Percentiles rank a stretch among this genome's conserved stretches.
Conservation (phyloP, 768 basidiomycete species). For the Lanmaoa rubissima region DNA sequence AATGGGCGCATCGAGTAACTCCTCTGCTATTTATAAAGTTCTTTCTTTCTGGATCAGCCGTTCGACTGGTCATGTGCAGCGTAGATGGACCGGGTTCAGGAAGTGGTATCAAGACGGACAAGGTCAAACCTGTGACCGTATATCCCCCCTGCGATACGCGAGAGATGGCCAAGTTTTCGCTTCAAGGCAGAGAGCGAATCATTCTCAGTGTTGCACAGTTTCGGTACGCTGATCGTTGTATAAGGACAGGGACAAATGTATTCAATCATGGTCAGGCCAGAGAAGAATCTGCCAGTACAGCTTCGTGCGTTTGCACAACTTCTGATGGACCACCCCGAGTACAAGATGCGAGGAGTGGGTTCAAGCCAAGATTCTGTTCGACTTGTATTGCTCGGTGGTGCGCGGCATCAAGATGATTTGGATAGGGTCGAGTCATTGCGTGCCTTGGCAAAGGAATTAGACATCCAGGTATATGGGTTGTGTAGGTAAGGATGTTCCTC, state of each 20-base stretch:
- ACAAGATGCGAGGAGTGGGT: slow-evolving; percentile 26
- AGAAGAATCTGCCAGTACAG: slow-evolving; percentile 90
- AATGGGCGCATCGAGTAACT: slow-evolving; percentile 40
- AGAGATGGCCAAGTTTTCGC: slow-evolving; percentile 57
- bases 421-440: slow-evolving; percentile 63
- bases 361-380: slow-evolving; percentile 37
- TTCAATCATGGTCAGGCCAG: slow-evolving; percentile 58
- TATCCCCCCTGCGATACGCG: slow-evolving; percentile 92
- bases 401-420: slow-evolving; percentile 75
- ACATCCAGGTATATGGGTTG: slow-evolving; percentile 53
- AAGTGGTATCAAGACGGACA: not conserved
- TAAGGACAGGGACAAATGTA: not conserved
- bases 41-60: slow-evolving; percentile 7
- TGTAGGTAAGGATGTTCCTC: not conserved
- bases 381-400: slow-evolving; percentile 81
- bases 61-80: not conserved
- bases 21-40: slow-evolving; percentile 42
- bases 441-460: slow-evolving; percentile 57
- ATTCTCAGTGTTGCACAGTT: slow-evolving; percentile 93
- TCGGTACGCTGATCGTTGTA: slow-evolving; percentile 46
- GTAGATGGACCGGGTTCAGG: not conserved
- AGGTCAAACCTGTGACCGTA: slow-evolving; percentile 45
- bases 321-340: slow-evolving; percentile 58
- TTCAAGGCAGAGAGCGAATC: slow-evolving; percentile 55
- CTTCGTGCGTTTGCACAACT: slow-evolving; percentile 65